Evolutionary conservation across 176 grass and related monocot genomes (phyloP).

Genomic region (Eremochloa ophiuroides): DNA sequence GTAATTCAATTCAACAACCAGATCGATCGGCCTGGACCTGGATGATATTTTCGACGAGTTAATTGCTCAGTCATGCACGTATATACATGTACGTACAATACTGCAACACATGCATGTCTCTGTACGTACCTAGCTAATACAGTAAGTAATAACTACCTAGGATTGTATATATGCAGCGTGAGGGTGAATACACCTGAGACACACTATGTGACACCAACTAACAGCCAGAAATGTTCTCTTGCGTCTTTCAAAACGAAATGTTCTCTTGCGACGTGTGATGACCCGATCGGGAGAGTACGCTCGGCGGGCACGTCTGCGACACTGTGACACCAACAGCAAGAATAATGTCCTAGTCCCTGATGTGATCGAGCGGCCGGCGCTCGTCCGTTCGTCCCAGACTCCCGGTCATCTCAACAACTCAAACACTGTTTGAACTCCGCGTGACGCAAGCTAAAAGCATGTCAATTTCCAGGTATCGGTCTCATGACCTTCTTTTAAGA

Average conservation of each 20-base stretch:
- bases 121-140: too few relatives aligned
- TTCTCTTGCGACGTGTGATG: not conserved
- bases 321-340: not conserved
- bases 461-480: not conserved
- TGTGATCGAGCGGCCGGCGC: not conserved
- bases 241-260: not conserved
- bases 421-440: not conserved
- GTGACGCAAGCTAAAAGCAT: not conserved
- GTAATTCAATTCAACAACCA: too few relatives aligned
- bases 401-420: not conserved
- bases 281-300: not conserved
- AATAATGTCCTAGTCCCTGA: not conserved
- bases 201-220: not conserved
- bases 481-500: not conserved
- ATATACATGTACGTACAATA: too few relatives aligned
- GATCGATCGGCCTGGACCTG: too few relatives aligned
- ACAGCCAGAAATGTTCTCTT: not conserved
- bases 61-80: too few relatives aligned
- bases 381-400: not conserved
- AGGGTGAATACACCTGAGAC: not conserved
- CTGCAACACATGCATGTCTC: too few relatives aligned
- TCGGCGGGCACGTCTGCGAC: conserved; percentile 6
- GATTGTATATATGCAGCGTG: not conserved
- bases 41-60: too few relatives aligned
- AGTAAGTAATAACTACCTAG: too few relatives aligned